Conservation (phyloP, 495 filamentous ascomycete species). For the Penicillium cosmopolitanum region DNA sequence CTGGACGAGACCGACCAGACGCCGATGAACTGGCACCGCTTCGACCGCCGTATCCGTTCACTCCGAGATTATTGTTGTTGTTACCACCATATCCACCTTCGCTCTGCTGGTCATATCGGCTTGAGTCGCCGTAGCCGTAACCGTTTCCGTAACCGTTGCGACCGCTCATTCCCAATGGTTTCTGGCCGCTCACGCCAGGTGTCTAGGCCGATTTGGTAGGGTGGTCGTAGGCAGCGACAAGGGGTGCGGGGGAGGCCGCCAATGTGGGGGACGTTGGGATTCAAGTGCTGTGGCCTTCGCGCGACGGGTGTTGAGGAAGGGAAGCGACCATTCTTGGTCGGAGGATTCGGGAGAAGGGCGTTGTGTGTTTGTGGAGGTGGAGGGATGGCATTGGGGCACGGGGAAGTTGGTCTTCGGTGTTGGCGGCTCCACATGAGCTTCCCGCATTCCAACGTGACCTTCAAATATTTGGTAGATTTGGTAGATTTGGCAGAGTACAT, state of each 20-base stretch:
- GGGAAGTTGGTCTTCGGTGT: conserved; percentile 20
- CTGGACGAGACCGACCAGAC: conserved; percentile 39
- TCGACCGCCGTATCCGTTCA: conserved; percentile 39
- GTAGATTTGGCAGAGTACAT: too few relatives aligned
- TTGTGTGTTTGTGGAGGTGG: conserved; percentile 12
- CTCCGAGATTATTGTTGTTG: conserved; percentile 29
- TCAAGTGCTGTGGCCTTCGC: conserved; percentile 24
- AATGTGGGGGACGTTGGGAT: conserved; percentile 1
- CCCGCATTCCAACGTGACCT: conserved; percentile 5
- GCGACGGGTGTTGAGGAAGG: conserved; percentile 11
- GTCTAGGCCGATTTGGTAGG: conserved; percentile 9
- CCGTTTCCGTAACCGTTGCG: conserved; percentile 47
- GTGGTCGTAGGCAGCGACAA: conserved; percentile 26
- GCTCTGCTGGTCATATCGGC: conserved; percentile 41
- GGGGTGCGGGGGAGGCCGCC: conserved; percentile 24
- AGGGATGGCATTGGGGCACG: conserved; percentile 22
- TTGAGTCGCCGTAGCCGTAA: conserved; percentile 47
- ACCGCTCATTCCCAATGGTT: conserved; percentile 44
- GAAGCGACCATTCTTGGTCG: conserved; percentile 27
- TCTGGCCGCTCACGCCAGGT: conserved; percentile 7
- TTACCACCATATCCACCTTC: conserved; percentile 42
- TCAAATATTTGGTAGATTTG: not conserved
- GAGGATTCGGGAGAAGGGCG: conserved; percentile 3
- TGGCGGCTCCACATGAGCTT: conserved; percentile 27
- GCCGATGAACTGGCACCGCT: conserved; percentile 15